phyloP scores from a whole-genome alignment of 2,329 filamentous ascomycete species.

The Fusarium mundagurra region DNA sequence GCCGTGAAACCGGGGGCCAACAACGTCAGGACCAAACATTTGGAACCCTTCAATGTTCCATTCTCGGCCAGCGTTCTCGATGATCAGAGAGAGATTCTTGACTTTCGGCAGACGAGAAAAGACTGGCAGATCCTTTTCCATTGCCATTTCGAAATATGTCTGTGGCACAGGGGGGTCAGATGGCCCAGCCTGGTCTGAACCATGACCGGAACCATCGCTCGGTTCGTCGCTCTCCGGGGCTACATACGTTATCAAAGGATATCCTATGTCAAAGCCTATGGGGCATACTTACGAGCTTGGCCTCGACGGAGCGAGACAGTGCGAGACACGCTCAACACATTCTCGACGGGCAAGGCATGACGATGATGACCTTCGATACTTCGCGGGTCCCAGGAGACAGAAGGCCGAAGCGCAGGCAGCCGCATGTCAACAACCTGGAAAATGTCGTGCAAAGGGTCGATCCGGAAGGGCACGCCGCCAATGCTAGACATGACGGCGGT shows the following conservation, averaged over 20 bases:
- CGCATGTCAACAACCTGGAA: not conserved
- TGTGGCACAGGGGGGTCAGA: accelerated
- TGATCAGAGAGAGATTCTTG: accelerated
- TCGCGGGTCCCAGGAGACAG: not conserved
- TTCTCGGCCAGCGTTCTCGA: not conserved
- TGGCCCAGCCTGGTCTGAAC: not conserved
- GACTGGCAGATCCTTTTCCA: accelerated
- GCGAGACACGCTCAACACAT: accelerated
- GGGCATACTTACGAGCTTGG: not conserved
- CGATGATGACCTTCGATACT: not conserved
- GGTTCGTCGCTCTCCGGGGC: accelerated
- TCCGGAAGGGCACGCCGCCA: not conserved
- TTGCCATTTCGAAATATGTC: not conserved
- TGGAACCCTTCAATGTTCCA: not conserved
- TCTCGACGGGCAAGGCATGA: not conserved
- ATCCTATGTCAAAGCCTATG: not conserved
- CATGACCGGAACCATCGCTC: accelerated
- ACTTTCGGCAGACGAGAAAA: not conserved
- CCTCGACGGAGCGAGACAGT: not conserved
- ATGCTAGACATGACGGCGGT: not conserved
- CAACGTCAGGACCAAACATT: not conserved
- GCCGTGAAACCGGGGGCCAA: not conserved
- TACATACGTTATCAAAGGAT: not conserved
- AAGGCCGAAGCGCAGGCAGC: not conserved
- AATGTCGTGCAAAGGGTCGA: not conserved